Evolutionary conservation across 78 protist genomes (phyloP).

Genomic region (Mastigamoeba balamuthi): DNA sequence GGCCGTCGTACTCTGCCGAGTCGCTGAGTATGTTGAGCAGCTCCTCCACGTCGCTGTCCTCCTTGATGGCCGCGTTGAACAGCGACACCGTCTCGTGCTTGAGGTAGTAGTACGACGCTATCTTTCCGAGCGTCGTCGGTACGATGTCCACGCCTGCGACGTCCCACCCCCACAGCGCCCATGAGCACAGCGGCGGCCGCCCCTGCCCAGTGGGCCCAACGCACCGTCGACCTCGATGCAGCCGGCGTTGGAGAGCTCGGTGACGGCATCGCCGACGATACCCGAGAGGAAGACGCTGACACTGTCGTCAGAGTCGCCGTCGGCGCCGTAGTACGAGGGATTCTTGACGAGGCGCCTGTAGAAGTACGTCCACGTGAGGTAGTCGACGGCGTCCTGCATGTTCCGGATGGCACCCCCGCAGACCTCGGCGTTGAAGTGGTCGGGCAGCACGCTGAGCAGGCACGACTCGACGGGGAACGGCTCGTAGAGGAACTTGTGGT

Average conservation of each 20-base stretch:
- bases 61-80: conserved; percentile 2
- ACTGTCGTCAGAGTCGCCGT: conserved; percentile 15
- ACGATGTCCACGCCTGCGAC: conserved; percentile 24
- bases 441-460: conserved; percentile 70
- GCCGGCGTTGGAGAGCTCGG: conserved; percentile 1
- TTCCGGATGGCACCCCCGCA: conserved; percentile 21
- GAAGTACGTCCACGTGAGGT: conserved; percentile 93
- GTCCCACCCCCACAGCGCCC: conserved; percentile 3
- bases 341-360: conserved; percentile 84
- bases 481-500: conserved; percentile 90
- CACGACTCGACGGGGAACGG: conserved; percentile 98
- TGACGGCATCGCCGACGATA: conserved; percentile 17
- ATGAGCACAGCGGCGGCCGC: background rate
- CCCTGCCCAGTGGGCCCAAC: background rate
- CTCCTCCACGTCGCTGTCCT: conserved; percentile 9
- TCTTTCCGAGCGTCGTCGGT: conserved; percentile 66
- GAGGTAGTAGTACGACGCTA: conserved; percentile 95
- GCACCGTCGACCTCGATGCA: background rate
- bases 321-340: conserved; percentile 89
- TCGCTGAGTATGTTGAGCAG: conserved; percentile 38
- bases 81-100: conserved; percentile 55
- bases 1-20: conserved; percentile 71
- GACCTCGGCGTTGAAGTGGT: conserved; percentile 92
- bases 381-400: conserved; percentile 80
- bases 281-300: conserved; percentile 22